phyloP scores from a whole-genome alignment of 371 early-diverging fungal genomes.

The Apophysomyces ossiformis region DNA sequence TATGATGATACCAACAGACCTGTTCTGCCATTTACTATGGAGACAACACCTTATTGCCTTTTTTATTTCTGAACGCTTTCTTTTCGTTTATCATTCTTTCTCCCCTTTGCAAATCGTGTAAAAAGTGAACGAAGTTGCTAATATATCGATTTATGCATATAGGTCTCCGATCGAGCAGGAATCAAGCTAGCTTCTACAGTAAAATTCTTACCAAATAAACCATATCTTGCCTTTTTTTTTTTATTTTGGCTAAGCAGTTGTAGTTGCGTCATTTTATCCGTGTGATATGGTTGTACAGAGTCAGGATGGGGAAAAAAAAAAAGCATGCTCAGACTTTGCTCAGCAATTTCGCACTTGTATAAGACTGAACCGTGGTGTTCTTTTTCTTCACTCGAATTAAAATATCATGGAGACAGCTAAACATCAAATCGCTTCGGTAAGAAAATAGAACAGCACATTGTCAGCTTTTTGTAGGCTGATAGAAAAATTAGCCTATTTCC shows the following conservation, averaged over 20 bases:
- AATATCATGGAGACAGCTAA: neutral
- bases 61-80: neutral
- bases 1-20: constrained; percentile 8
- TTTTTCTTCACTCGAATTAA: neutral
- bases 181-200: neutral
- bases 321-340: too few relatives aligned
- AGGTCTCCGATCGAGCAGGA: neutral
- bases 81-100: neutral
- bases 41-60: constrained; percentile 8
- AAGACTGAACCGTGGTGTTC: neutral
- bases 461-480: neutral
- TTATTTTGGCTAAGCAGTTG: neutral
- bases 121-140: neutral
- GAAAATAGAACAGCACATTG: neutral
- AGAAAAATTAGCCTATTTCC: neutral
- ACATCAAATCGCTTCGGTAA: neutral
- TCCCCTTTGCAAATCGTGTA: neutral
- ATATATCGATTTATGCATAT: neutral
- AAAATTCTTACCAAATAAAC: neutral
- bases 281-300: neutral
- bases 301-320: too few relatives aligned
- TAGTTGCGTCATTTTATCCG: neutral
- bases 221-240: neutral
- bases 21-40: constrained; percentile 12
- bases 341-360: neutral